Conservation (phyloP, 208 protist species). For the Porcisia hertigi region DNA sequence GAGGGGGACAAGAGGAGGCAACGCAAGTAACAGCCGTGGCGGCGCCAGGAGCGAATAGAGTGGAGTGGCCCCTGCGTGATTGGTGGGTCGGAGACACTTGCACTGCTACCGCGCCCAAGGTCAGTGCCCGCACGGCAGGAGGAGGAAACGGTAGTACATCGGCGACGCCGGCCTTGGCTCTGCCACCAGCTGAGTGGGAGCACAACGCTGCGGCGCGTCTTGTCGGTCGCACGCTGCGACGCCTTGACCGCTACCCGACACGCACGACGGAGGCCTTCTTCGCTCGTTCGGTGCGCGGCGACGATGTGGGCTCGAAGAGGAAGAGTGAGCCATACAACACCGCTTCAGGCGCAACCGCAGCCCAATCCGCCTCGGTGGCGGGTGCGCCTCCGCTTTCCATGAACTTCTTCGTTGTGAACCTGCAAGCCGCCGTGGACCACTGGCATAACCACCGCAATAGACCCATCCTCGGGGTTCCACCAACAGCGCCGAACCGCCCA, state of each 20-base stretch:
- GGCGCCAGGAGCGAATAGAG: neutral
- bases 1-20: neutral
- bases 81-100: neutral
- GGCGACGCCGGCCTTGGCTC: neutral
- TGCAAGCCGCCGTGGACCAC: conserved; percentile 24
- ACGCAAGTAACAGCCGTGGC: neutral
- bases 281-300: conserved; percentile 24
- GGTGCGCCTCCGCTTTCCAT: conserved; percentile 40
- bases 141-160: neutral
- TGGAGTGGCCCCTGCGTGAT: neutral
- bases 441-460: neutral
- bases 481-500: neutral
- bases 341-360: neutral
- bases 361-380: neutral
- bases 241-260: conserved; percentile 58
- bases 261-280: conserved; percentile 60
- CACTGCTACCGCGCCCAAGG: neutral
- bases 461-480: neutral
- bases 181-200: conserved; percentile 11
- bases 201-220: conserved; percentile 35
- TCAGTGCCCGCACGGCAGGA: neutral
- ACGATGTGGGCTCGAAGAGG: conserved; percentile 1
- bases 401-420: conserved; percentile 37
- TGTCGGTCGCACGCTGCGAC: conserved; percentile 59
- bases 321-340: neutral